Conservation (phyloP, 495 filamentous ascomycete species). For the Hypoxylon subgilvum region DNA sequence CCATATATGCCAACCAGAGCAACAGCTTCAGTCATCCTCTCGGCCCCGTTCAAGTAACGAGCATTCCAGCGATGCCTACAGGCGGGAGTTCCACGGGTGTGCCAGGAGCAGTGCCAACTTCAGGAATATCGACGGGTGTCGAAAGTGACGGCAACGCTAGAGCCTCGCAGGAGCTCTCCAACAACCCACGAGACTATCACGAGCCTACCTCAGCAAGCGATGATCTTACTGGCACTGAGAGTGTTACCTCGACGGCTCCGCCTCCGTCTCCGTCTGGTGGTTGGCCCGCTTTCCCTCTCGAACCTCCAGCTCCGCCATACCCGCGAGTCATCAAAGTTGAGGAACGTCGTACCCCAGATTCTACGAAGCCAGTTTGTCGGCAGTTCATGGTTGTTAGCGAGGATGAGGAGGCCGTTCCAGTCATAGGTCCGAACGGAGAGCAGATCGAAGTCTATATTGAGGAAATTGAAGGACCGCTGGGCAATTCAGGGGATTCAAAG, state of each 20-base stretch:
- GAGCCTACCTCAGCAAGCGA: conserved; percentile 3
- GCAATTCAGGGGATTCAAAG: conserved; percentile 9
- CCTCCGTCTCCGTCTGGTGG: neutral
- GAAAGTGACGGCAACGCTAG: conserved; percentile 15
- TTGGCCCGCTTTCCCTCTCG: neutral
- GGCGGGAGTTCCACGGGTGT: neutral
- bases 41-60: conserved; percentile 12
- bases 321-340: conserved; percentile 79
- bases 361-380: conserved; percentile 66
- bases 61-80: conserved; percentile 30
- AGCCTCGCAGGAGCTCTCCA: conserved; percentile 4
- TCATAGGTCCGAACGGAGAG: conserved; percentile 48
- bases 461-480: conserved; percentile 53
- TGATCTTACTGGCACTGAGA: neutral
- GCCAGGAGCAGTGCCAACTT: conserved; percentile 11
- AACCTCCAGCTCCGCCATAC: conserved; percentile 52
- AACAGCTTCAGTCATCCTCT: conserved; percentile 44
- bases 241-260: conserved; percentile 9
- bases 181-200: conserved; percentile 14
- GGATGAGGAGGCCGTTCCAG: conserved; percentile 48
- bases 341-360: conserved; percentile 67
- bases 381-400: conserved; percentile 69
- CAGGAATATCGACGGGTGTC: conserved; percentile 3
- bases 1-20: conserved; percentile 75
- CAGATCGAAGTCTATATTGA: conserved; percentile 62